Conservation (phyloP, 768 basidiomycete species). For the Tulasnella sp. region DNA sequence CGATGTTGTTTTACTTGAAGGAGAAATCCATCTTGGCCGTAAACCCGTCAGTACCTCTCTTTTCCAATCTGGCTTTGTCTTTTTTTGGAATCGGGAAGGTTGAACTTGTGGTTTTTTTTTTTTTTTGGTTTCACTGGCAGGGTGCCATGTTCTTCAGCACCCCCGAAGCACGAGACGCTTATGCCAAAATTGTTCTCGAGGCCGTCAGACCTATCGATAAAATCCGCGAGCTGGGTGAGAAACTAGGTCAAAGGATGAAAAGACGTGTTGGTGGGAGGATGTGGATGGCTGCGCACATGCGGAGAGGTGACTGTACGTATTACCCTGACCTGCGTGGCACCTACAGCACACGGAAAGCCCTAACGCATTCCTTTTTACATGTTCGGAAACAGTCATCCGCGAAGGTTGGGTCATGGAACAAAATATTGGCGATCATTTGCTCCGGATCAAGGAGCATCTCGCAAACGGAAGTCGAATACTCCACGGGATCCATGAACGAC, state of each 20-base stretch:
- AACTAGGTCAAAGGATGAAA: slow-evolving; percentile 32
- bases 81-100: too few species aligned
- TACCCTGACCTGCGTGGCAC: neutral
- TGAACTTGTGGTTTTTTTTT: neutral
- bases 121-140: neutral
- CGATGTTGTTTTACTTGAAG: slow-evolving; percentile 37
- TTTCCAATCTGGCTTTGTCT: neutral
- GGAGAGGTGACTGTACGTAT: slow-evolving; percentile 25
- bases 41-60: slow-evolving; percentile 27
- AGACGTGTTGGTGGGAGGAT: slow-evolving; percentile 22
- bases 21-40: slow-evolving; percentile 37
- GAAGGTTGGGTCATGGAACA: slow-evolving; percentile 34
- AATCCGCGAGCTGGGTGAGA: slow-evolving; percentile 29
- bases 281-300: slow-evolving; percentile 25
- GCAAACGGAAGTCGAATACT: slow-evolving; percentile 27
- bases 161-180: slow-evolving; percentile 30
- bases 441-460: slow-evolving; percentile 31
- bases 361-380: neutral
- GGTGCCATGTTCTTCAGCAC: slow-evolving; percentile 33
- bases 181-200: slow-evolving; percentile 32
- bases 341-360: neutral
- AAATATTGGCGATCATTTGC: slow-evolving; percentile 33
- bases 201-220: slow-evolving; percentile 29
- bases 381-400: slow-evolving; percentile 25
- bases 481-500: neutral